Evolutionary conservation across 2,329 filamentous ascomycete genomes (phyloP), one percentile per base, ranked within the genome.

Genomic region (Diaporthe destruens): DNA sequence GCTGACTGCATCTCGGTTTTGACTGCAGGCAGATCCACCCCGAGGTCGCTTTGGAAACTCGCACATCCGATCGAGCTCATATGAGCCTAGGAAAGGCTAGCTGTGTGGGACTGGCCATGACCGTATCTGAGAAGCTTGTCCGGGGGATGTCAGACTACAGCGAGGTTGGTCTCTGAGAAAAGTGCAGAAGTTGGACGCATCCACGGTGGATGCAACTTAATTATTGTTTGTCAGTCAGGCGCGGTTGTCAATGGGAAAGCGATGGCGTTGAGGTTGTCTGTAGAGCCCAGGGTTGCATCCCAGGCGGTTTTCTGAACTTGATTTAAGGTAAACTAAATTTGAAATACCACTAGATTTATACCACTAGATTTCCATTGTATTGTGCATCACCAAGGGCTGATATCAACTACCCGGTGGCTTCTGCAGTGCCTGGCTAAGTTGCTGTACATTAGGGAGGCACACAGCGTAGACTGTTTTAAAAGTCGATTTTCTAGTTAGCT

Each of bases 11-110:
- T 23, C n/a, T 6, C 25, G 47, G 32, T 11, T 20, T 6, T 29
- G 34, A 25, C 25, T 20, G 12, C 18, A 73, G 71, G 68, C n/a
- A 20, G 47, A 16, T 73, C 67, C 6, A 71, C 71, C 14, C 68
- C 67, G 14, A 71, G 68, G 25, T 73, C 71, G 6, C 61, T 73
- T 29, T 73, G 71, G 71, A 73, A 73, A 42, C 42, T 54, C 4
- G 59, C 59, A n/a, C 59, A 61, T 20, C 68, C 71, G 29, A 55
- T 49, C 8, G 71, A 73, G 44, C 39, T 71, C 3, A 9, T 71
- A 49, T 73, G 59, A 73, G 9, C 32, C 6, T 18, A 3, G 4
- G 8, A 23, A 47, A 39, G 6, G 7, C 16, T 18, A 2, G 12
- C 20, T 18, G 14, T 5, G n/a, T 18, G 51, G 9, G 11, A n/a